Percentiles rank a stretch among this genome's conserved stretches.
phyloP scores from a whole-genome alignment of 768 basidiomycete genomes.

The Daedaleopsis sinensis region DNA sequence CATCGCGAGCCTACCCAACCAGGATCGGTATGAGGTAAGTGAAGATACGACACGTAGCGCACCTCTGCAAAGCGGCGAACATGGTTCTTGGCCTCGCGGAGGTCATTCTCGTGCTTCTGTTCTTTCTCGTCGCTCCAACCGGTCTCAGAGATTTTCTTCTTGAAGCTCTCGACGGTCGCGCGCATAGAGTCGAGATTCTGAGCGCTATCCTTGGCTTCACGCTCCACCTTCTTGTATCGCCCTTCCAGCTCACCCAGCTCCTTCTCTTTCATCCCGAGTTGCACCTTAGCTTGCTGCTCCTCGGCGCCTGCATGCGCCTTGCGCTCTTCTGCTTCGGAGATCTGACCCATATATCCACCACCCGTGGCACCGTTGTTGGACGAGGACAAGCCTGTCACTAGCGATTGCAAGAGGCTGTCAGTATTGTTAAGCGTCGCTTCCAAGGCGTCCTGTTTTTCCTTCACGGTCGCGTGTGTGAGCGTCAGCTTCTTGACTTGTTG shows the following conservation, averaged over 20 bases:
- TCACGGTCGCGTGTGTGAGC: constrained; percentile 59
- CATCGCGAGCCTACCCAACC: constrained; percentile 61
- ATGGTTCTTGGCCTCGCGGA: constrained; percentile 54
- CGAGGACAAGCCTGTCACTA: constrained; percentile 86
- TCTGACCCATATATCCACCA: constrained; percentile 96
- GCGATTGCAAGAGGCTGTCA: constrained; percentile 93
- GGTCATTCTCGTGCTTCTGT: constrained; percentile 50
- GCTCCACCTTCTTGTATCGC: constrained; percentile 81
- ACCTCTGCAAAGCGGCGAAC: constrained; percentile 70
- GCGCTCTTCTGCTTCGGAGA: constrained; percentile 80
- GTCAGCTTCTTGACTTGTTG: constrained; percentile 58
- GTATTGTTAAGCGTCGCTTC: constrained; percentile 66
- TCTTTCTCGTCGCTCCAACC: constrained; percentile 84
- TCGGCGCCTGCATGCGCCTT: constrained; percentile 80
- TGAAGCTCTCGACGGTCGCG: constrained; percentile 58
- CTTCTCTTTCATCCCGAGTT: constrained; percentile 74
- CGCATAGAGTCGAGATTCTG: constrained; percentile 65
- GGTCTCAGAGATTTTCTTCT: constrained; percentile 53
- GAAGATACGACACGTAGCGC: constrained; percentile 16
- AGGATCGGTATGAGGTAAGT: constrained; percentile 1
- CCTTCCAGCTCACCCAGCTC: constrained; percentile 79
- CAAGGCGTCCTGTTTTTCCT: constrained; percentile 66
- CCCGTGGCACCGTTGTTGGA: constrained; percentile 62
- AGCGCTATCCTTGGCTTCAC: constrained; percentile 78
- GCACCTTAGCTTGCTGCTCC: constrained; percentile 78